Base-by-base conservation (phyloP, 1,139 yeast species). In the Yamadazyma dushanensis region DNA sequence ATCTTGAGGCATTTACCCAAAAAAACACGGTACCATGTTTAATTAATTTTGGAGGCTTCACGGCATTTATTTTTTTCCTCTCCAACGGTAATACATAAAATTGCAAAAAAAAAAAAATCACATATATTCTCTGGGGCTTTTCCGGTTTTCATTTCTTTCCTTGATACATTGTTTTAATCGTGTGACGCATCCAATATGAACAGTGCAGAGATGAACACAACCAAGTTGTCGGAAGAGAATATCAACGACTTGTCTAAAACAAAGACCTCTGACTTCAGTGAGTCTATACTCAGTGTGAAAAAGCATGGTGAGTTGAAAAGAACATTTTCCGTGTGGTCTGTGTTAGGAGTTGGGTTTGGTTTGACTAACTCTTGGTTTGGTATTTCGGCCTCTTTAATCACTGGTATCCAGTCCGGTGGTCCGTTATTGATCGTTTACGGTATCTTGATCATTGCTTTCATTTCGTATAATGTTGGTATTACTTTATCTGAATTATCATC, bases 331-430 rank as follows among this genome's bases (percentile, higher is more conserved):
- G 63, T 75, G 29, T 66, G 76, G 62, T 74, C 83, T 1, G 68
- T 80, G 7, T 59, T 79, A 17, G 84, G 84, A 40, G 81, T 80
- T 40, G 86, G 86, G 4, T 81, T 81, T 49, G 85, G 85, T 16
- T 58, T 81, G 38, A 80, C 87, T 18, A 80, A 80, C 59, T 78
- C 84, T 7, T 80, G 86, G 86, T 76, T 78, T 42, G 85, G 86
- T 41, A 76, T 79, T 37, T 77, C 83, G 11, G 80, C 83, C 2
- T 75, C 83, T 9, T 66, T 80, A 55, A 68, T 78, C 38, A 76
- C 83, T 15, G 83, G 83, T 51, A 78, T 80, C 38, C 63, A 70
- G 38, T 76, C 83, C 18, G 85, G 85, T 45, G 88, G 88, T 20
- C 86, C 88, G 8, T 61, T 80, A 65, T 59, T 79, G 61, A 76